A percentile compares a stretch with the other conserved stretches of the same genome.
phyloP scores from a whole-genome alignment of 208 protist species.

The Leishmania lainsoni region DNA sequence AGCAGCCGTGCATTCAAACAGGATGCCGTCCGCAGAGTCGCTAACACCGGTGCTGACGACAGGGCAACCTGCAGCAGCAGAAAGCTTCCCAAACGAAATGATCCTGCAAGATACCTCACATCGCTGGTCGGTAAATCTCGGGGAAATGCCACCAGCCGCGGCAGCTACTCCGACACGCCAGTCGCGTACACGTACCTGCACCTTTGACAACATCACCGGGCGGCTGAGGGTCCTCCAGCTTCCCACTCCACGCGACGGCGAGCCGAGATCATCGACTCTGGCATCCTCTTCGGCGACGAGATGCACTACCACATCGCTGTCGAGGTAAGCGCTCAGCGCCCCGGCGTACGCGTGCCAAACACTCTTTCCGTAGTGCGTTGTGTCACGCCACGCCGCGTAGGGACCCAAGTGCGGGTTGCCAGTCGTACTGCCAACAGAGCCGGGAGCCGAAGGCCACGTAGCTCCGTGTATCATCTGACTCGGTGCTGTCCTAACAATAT shows the following conservation, averaged over 20 bases:
- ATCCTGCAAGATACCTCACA: background rate
- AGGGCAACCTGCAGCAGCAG: background rate
- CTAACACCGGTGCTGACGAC: background rate
- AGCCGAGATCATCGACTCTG: background rate
- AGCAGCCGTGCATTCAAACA: background rate
- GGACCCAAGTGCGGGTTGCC: background rate
- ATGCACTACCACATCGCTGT: constrained; percentile 24
- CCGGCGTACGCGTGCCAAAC: constrained; percentile 60
- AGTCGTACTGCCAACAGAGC: background rate
- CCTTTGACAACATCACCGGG: constrained; percentile 4
- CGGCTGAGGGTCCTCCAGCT: background rate
- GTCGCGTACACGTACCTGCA: constrained; percentile 16
- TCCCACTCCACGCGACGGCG: constrained; percentile 5
- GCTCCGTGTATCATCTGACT: background rate
- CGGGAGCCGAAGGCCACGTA: background rate
- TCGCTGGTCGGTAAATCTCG: background rate
- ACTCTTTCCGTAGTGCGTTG: constrained; percentile 56
- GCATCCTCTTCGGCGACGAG: constrained; percentile 13
- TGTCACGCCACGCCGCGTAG: constrained; percentile 46
- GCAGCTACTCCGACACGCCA: background rate
- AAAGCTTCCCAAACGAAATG: background rate
- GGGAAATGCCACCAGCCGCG: background rate
- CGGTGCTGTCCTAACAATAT: background rate
- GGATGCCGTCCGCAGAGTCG: background rate
- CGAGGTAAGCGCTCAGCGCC: constrained; percentile 39